phyloP scores from a whole-genome alignment of 768 basidiomycete genomes.

The Lanmaoa rubissima region DNA sequence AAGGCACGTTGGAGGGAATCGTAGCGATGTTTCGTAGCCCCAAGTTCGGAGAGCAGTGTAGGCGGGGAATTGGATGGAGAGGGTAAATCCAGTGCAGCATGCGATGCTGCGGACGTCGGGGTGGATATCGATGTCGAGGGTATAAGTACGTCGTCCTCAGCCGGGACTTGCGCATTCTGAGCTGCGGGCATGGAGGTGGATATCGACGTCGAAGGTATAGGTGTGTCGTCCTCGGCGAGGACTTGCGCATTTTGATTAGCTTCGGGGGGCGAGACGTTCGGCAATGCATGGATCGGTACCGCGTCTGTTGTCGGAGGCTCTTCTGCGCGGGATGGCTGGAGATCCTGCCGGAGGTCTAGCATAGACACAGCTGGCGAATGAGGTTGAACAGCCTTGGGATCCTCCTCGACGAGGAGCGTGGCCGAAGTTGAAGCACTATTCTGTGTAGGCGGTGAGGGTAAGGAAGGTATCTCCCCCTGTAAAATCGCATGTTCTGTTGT shows the following conservation, averaged over 20 bases:
- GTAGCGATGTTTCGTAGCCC: constrained; percentile 50
- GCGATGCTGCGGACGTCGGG: background rate
- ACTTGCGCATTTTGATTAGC: background rate
- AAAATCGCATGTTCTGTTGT: background rate
- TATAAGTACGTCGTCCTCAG: background rate
- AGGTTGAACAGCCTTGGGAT: background rate
- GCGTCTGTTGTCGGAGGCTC: background rate
- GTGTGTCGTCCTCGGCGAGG: background rate
- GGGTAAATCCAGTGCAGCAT: background rate
- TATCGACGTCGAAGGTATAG: background rate
- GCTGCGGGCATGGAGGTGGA: background rate
- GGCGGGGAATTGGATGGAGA: background rate
- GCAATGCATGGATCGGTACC: background rate
- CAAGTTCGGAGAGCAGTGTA: constrained; percentile 48
- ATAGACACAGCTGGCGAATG: constrained; percentile 20
- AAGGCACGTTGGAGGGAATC: constrained; percentile 60
- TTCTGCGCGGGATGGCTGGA: background rate
- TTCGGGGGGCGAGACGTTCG: background rate
- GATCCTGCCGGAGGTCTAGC: constrained; percentile 13
- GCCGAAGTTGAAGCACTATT: background rate
- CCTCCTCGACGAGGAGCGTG: constrained; percentile 15
- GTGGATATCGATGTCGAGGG: background rate
- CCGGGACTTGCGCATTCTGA: background rate
- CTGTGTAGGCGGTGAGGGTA: constrained; percentile 2
- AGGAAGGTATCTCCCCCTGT: background rate